Base-by-base conservation (phyloP, 306 rosid species). In the Castanea mollissima region DNA sequence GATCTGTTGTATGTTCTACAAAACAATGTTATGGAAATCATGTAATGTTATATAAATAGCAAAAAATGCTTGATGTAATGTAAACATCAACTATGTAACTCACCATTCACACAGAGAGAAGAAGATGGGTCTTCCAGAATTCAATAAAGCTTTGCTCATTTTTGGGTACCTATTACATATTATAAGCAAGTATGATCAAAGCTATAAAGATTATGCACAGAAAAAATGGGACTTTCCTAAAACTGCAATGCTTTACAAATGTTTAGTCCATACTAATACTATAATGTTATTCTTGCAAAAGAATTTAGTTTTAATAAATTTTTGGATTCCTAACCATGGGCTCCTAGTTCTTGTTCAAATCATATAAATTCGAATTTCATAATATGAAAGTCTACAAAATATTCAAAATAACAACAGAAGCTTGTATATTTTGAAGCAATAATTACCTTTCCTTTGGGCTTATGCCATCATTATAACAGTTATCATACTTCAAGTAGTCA, bases 401-500 rank as follows among this genome's bases (percentile, higher is more conserved):
- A 4, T 44, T 41, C 18, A 4, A n/a, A 63, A 29, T 13, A 27
- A 16, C 11, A 38, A 20, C 74, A 15, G 21, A 1, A 44, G 5
- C 2, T 34, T 29, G 56, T 72, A 62, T 74, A 72, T 15, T 44
- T 34, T 18, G 62, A 44, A 71, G 27, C 20, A 62, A 35, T 55
- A 11, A 14, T 29, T 82, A 90, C 97, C 97, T 89, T 64, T 85
- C 78, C 80, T 81, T 88, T 23, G 97, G 96, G 67, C 83, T 85
- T 75, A 86, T 73, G 35, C 89, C 70, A 51, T 78, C 71, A 76
- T 86, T 86, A 57, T 82, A 51, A 85, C 97, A 90, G 51, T 92
- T 92, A 70, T 90, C 97, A 83, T 92, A 92, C 84, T 92, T 92
- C 90, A 92, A 86, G 85, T 86, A 92, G 76, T 92, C 97, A 72